phyloP scores from a whole-genome alignment of 768 basidiomycete genomes.

The Royoungia palumana region DNA sequence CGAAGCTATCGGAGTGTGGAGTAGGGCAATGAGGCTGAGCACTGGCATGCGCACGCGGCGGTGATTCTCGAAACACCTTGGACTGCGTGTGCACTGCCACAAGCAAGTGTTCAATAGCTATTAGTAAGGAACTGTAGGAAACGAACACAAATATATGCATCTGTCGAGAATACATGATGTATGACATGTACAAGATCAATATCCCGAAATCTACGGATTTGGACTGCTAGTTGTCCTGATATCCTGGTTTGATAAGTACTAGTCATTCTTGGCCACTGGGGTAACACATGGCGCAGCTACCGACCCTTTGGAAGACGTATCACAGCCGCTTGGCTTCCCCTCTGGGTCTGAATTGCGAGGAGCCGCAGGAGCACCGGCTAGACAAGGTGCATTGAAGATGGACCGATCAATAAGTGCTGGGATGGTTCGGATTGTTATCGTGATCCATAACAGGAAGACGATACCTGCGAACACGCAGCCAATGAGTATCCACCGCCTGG shows the following conservation, averaged over 20 bases:
- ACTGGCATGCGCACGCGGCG: constrained; percentile 11
- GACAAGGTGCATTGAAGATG: constrained; percentile 47
- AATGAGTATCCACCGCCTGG: neutral
- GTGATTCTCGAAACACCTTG: neutral
- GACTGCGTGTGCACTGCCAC: constrained; percentile 21
- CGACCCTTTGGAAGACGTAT: neutral
- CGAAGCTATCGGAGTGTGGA: constrained; percentile 3
- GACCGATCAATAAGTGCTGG: constrained; percentile 44
- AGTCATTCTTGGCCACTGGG: neutral
- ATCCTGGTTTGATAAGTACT: neutral
- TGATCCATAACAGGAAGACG: constrained; percentile 42
- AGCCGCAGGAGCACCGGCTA: constrained; percentile 21
- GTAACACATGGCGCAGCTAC: neutral
- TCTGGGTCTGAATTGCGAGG: constrained; percentile 9
- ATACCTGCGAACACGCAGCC: constrained; percentile 28
- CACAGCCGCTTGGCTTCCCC: neutral
- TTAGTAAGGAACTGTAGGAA: too few species aligned
- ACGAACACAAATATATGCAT: too few species aligned
- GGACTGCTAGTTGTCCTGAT: too few species aligned
- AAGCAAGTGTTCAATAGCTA: too few species aligned
- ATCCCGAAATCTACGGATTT: neutral
- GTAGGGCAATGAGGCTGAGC: constrained; percentile 14
- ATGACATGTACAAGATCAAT: neutral
- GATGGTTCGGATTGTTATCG: constrained; percentile 40
- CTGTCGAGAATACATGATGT: neutral